A percentile compares a stretch with the other conserved stretches of the same genome.
These are phyloP conservation scores for Dactylellina haptotyla DNA, from an alignment of 2,329 filamentous ascomycete species.

Conservation along the genomic window DNA sequence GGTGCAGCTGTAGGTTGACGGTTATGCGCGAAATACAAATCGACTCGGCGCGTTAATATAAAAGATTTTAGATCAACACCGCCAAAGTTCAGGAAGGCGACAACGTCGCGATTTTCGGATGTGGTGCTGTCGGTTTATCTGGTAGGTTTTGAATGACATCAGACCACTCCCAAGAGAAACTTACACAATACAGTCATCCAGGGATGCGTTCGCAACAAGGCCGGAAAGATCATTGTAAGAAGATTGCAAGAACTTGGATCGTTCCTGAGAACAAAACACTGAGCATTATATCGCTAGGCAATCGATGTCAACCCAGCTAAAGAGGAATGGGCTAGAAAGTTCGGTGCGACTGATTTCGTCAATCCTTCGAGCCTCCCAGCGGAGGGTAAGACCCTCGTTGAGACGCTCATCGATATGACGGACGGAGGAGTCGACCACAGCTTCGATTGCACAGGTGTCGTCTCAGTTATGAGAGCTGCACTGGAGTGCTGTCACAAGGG, in stretches of 20 bases:
- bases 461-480: constrained; percentile 92
- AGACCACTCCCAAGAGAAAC: no score
- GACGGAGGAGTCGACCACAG: constrained; percentile 99
- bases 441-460: constrained; percentile 98
- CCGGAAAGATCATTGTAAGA: constrained; percentile 77
- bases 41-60: background rate
- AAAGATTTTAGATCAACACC: constrained; percentile 69
- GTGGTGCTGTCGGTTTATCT: constrained; percentile 92
- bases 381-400: constrained; percentile 77
- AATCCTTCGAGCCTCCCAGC: constrained; percentile 70
- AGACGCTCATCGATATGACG: constrained; percentile 95
- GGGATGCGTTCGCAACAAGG: constrained; percentile 85
- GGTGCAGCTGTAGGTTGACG: constrained; percentile 75
- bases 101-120: constrained; percentile 91
- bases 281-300: constrained; percentile 13
- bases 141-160: no score
- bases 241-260: constrained; percentile 59
- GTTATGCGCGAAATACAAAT: background rate
- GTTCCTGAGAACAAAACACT: constrained; percentile 1
- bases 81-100: constrained; percentile 90
- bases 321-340: constrained; percentile 91
- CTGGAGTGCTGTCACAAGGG: constrained; percentile 99
- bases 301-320: constrained; percentile 87
- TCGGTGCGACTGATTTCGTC: constrained; percentile 95
- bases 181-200: no score